Conservation (phyloP, 2,329 filamentous ascomycete genomes). For the Pyrenochaeta sp. region DNA sequence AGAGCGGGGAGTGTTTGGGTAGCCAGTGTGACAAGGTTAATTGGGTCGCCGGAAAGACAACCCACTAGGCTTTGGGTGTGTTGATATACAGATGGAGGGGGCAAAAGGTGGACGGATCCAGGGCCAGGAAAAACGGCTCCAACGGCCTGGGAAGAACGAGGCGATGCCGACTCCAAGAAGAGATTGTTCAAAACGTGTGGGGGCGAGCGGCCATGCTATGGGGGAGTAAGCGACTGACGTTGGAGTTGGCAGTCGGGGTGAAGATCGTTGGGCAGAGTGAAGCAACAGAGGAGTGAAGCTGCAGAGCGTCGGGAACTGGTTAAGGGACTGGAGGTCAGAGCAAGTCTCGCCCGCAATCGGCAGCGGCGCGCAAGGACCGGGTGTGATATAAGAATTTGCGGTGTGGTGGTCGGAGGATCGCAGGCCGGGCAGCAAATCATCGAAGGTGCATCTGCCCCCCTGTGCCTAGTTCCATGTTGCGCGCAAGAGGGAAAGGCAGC, state of each 20-base stretch:
- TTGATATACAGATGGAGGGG: slow-evolving; percentile 4
- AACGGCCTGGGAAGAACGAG: slow-evolving; percentile 5
- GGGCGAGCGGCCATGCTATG: slow-evolving; percentile 27
- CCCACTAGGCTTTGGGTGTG: slow-evolving; percentile 18
- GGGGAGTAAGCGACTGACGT: slow-evolving; percentile 11
- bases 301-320: slow-evolving; percentile 8
- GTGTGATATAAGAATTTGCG: slow-evolving; percentile 44
- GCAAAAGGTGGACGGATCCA: slow-evolving; percentile 1
- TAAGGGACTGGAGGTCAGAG: slow-evolving; percentile 19
- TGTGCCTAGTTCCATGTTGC: slow-evolving; percentile 30
- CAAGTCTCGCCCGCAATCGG: slow-evolving; percentile 28
- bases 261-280: slow-evolving; percentile 8
- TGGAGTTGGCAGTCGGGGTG: slow-evolving; percentile 17
- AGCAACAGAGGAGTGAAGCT: slow-evolving; percentile 20
- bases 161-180: slow-evolving; percentile 13
- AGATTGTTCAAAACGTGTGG: slow-evolving; percentile 20
- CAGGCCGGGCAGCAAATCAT: slow-evolving; percentile 40
- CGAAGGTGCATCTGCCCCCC: slow-evolving; percentile 27
- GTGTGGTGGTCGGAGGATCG: slow-evolving; percentile 39
- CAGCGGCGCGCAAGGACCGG: slow-evolving; percentile 31
- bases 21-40: slow-evolving; percentile 44
- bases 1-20: slow-evolving; percentile 47
- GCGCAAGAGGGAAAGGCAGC: slow-evolving; percentile 33
- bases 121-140: background rate
- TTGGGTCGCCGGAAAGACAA: slow-evolving; percentile 37